Percentiles rank a stretch among this genome's conserved stretches.
Conservation (phyloP, 169 alveolate species). For the Plasmodium cynomolgi region DNA sequence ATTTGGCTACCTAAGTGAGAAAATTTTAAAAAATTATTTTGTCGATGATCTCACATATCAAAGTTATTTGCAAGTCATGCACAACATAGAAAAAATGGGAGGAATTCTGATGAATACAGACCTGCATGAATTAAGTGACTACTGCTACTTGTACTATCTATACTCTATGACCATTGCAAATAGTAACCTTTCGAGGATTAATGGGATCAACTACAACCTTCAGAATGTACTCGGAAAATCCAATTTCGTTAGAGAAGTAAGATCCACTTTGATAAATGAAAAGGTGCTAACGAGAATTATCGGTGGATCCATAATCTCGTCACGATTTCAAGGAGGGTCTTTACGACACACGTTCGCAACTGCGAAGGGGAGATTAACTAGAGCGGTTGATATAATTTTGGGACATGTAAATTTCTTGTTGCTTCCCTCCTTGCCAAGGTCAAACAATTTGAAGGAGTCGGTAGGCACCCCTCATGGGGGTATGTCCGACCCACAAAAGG, state of each 20-base stretch:
- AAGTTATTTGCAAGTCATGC: conserved; percentile 22
- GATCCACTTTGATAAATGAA: conserved; percentile 40
- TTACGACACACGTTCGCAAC: not conserved
- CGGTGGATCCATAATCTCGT: conserved; percentile 45
- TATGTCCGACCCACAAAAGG: not conserved
- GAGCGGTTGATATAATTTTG: not conserved
- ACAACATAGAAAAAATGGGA: conserved; percentile 25
- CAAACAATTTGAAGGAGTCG: conserved; percentile 27
- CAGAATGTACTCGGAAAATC: not conserved
- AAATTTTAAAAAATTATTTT: conserved; percentile 20
- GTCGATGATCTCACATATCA: conserved; percentile 8
- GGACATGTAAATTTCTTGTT: conserved; percentile 18
- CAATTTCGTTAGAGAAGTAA: conserved; percentile 5
- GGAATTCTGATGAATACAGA: conserved; percentile 14
- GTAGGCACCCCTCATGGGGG: not conserved
- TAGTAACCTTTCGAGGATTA: conserved; percentile 42
- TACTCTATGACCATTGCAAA: conserved; percentile 52
- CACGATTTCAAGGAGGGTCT: conserved; percentile 7
- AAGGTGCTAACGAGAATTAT: conserved; percentile 51
- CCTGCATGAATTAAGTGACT: conserved; percentile 11
- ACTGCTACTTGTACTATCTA: conserved; percentile 36
- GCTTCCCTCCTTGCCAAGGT: conserved; percentile 53
- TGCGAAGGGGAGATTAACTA: not conserved
- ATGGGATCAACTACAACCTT: conserved; percentile 58
- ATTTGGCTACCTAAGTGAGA: conserved; percentile 36